Percentiles rank a stretch among this genome's conserved stretches.
Conservation (phyloP, 805 yeast genomes). For the Suhomyces pyralidae region DNA sequence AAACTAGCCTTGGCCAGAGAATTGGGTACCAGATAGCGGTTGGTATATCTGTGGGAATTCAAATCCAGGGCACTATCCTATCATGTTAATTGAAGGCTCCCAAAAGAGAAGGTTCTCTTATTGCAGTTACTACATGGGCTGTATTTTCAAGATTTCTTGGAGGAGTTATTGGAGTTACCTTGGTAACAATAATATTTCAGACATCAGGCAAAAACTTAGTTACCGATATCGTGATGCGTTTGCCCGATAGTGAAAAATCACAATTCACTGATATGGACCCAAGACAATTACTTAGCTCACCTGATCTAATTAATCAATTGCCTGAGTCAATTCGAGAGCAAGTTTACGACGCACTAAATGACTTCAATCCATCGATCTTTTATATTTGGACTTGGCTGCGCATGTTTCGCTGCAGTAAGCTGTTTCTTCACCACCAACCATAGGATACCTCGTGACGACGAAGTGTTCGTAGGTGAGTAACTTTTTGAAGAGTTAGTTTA, state of each 20-base stretch:
- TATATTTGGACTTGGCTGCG: constrained; percentile 9
- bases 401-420: constrained; percentile 3
- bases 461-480: neutral
- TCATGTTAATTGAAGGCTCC: constrained; percentile 17
- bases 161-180: constrained; percentile 11
- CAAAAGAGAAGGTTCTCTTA: constrained; percentile 9
- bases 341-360: constrained; percentile 8
- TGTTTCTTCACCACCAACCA: constrained; percentile 13
- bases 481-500: neutral
- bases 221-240: constrained; percentile 1
- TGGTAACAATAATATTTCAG: constrained; percentile 10
- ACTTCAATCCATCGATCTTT: constrained; percentile 7
- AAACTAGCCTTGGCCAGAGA: constrained; percentile 3
- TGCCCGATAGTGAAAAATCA: constrained; percentile 5
- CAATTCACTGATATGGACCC: constrained; percentile 4
- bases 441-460: constrained; percentile 11
- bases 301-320: constrained; percentile 5
- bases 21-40: constrained; percentile 13
- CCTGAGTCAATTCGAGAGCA: constrained; percentile 5
- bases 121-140: constrained; percentile 13
- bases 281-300: constrained; percentile 8
- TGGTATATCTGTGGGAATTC: constrained; percentile 15
- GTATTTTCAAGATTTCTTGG: constrained; percentile 13
- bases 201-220: constrained; percentile 1
- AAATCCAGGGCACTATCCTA: constrained; percentile 13